Conservation (phyloP, 768 basidiomycete genomes). For the Exsudoporus frostii region DNA sequence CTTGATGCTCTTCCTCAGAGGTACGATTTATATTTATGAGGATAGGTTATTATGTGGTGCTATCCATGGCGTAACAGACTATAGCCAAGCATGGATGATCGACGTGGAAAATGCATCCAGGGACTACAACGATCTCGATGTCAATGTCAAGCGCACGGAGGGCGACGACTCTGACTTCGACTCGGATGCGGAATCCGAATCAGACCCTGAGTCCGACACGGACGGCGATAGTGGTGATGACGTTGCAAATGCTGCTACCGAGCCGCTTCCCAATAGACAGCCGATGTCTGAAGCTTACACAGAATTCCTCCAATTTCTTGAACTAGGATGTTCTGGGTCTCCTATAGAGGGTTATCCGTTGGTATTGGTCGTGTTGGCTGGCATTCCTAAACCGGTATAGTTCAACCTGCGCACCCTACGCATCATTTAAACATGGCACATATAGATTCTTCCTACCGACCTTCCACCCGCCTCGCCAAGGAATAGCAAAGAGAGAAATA, state of each 20-base stretch:
- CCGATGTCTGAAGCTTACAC: constrained; percentile 48
- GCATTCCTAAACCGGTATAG: constrained; percentile 66
- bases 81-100: constrained; percentile 59
- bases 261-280: not conserved
- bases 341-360: constrained; percentile 80
- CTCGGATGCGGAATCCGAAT: constrained; percentile 30
- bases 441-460: constrained; percentile 21
- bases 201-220: constrained; percentile 15
- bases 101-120: constrained; percentile 15
- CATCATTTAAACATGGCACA: not conserved
- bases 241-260: constrained; percentile 25
- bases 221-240: constrained; percentile 34
- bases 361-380: constrained; percentile 76
- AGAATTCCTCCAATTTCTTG: constrained; percentile 78
- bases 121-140: constrained; percentile 30
- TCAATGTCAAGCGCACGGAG: constrained; percentile 13
- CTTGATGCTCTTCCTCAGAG: constrained; percentile 65
- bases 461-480: constrained; percentile 9
- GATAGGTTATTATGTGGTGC: not conserved
- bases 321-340: constrained; percentile 74
- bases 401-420: not conserved
- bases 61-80: constrained; percentile 41
- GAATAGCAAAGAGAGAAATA: not conserved
- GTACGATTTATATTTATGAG: constrained; percentile 34
- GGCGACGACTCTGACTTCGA: constrained; percentile 33